phyloP scores from a whole-genome alignment of 1,284 basidiomycete species.

The Anthracocystis walkeri region DNA sequence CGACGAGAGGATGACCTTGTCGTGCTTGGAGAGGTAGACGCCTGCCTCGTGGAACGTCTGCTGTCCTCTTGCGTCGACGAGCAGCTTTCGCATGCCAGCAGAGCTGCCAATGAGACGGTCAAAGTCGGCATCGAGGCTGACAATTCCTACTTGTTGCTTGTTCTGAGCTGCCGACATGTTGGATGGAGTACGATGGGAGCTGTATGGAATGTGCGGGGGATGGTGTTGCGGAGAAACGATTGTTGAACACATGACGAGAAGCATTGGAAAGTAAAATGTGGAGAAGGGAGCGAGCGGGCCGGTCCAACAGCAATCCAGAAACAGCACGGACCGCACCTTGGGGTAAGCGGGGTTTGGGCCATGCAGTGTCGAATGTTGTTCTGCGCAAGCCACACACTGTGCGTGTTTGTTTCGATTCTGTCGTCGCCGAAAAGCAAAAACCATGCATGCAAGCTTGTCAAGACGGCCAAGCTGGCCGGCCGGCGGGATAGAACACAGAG shows the following conservation, averaged over 20 bases:
- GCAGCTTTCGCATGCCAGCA: conserved; percentile 32
- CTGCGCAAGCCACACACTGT: conserved; percentile 7
- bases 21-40: conserved; percentile 35
- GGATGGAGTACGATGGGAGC: not conserved
- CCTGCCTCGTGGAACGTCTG: conserved; percentile 54
- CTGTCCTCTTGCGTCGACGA: conserved; percentile 27
- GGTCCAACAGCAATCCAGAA: not conserved
- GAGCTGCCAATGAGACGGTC: conserved; percentile 35
- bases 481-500: no score
- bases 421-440: not conserved
- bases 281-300: conserved; percentile 7
- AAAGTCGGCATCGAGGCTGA: conserved; percentile 43
- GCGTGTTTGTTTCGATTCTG: not conserved
- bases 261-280: not conserved
- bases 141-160: conserved; percentile 23
- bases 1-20: conserved; percentile 46
- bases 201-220: not conserved
- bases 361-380: not conserved
- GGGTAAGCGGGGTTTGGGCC: not conserved
- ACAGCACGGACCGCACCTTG: conserved; percentile 8
- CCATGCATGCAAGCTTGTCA: not conserved
- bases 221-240: not conserved
- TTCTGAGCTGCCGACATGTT: conserved; percentile 7
- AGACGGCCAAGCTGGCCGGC: not conserved
- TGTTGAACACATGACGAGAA: not conserved